phyloP scores from a whole-genome alignment of 352 stramenopile genomes.

The Globisporangium uncinulatum region DNA sequence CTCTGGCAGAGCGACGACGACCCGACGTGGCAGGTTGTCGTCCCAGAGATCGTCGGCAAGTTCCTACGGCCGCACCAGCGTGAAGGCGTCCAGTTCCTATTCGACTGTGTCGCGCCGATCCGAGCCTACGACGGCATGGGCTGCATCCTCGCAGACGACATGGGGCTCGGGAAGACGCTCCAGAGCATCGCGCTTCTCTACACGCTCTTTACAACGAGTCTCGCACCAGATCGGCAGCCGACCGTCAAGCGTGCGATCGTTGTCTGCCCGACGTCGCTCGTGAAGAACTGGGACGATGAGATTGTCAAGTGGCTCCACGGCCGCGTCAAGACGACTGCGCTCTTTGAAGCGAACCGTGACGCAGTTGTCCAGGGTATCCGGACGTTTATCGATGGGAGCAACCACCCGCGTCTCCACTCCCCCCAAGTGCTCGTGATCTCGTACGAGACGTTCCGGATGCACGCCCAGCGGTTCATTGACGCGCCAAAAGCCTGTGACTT shows the following conservation, averaged over 20 bases:
- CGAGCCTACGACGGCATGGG: conserved; percentile 75
- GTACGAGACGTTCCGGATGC: conserved; percentile 92
- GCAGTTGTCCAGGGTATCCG: conserved; percentile 80
- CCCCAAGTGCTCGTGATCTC: conserved; percentile 84
- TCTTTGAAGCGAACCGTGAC: conserved; percentile 79
- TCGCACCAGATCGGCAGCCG: conserved; percentile 39
- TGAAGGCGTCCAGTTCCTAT: conserved; percentile 97
- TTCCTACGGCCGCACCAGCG: conserved; percentile 94
- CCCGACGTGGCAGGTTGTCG: conserved; percentile 56
- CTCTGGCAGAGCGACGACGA: conserved; percentile 76
- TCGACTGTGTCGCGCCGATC: conserved; percentile 89
- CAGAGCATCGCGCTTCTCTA: conserved; percentile 88
- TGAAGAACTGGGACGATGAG: conserved; percentile 90
- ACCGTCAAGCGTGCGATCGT: conserved; percentile 73
- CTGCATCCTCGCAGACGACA: conserved; percentile 86
- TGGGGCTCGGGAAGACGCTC: conserved; percentile 84
- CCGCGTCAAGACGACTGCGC: conserved; percentile 73
- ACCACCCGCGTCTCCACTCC: conserved; percentile 39
- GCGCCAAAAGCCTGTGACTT: conserved; percentile 90
- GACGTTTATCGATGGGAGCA: conserved; percentile 79
- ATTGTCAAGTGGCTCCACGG: conserved; percentile 87
- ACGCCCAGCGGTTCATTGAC: conserved; percentile 88
- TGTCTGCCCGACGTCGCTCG: conserved; percentile 79
- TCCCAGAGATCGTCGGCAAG: conserved; percentile 91
- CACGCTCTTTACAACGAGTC: conserved; percentile 70